Percentiles rank a stretch among this genome's conserved stretches.
These are phyloP conservation scores for Schizochytrium sp. DNA, from an alignment of 108 stramenopile genomes.

Conservation along the genomic window DNA sequence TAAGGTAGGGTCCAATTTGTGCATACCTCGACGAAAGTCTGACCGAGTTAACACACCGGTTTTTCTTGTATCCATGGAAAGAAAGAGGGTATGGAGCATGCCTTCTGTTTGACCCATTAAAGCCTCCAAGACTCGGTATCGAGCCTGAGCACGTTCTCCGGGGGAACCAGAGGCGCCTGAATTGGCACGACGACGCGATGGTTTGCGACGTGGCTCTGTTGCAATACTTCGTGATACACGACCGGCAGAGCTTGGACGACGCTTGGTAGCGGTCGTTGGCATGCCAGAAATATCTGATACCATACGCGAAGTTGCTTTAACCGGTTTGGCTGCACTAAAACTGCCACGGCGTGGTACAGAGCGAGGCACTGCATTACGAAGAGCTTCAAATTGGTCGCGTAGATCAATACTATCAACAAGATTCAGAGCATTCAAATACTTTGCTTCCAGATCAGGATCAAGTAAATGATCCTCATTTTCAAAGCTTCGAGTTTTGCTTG, in stretches of 20 bases:
- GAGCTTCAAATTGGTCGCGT: background rate
- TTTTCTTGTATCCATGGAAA: conserved; percentile 34
- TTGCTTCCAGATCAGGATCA: background rate
- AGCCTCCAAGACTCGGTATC: background rate
- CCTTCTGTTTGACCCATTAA: conserved; percentile 4
- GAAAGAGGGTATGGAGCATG: conserved; percentile 39
- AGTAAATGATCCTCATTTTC: too few relatives aligned
- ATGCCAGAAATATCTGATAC: too few relatives aligned
- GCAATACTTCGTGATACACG: background rate
- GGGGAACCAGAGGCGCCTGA: background rate
- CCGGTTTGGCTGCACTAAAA: background rate
- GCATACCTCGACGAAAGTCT: conserved; percentile 33
- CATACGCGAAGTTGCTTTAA: too few relatives aligned
- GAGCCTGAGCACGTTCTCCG: conserved; percentile 3
- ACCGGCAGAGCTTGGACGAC: too few relatives aligned
- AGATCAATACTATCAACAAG: background rate
- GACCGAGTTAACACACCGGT: conserved; percentile 8
- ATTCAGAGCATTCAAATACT: background rate
- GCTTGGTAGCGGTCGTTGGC: too few relatives aligned
- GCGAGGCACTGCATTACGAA: background rate
- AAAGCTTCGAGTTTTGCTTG: too few relatives aligned
- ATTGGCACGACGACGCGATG: background rate
- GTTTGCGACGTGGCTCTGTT: background rate
- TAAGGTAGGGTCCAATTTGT: conserved; percentile 4
- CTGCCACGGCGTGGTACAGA: background rate